Conservation (phyloP, 768 basidiomycete genomes). For the Tremella yokohamensis region DNA sequence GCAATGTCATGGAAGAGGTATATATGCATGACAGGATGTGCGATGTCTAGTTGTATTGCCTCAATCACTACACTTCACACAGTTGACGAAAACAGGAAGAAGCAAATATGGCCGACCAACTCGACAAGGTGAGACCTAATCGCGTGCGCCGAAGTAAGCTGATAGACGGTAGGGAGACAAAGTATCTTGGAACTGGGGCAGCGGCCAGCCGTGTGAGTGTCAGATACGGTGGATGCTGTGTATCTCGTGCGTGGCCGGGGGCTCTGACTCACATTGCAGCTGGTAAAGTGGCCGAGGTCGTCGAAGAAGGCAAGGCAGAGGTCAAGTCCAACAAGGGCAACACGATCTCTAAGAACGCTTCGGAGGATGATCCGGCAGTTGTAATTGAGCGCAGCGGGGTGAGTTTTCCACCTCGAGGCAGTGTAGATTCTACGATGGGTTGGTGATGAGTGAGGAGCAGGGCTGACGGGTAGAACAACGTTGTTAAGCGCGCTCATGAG, state of each 20-base stretch:
- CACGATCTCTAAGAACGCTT: slow-evolving; percentile 54
- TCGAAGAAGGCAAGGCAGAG: slow-evolving; percentile 54
- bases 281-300: slow-evolving; percentile 54
- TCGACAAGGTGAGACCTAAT: not conserved
- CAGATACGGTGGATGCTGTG: not conserved
- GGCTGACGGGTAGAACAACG: slow-evolving; percentile 53
- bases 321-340: slow-evolving; percentile 58
- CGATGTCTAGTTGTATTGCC: too few relatives aligned
- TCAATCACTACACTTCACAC: too few relatives aligned
- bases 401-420: slow-evolving; percentile 28
- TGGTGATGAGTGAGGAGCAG: not conserved
- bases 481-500: slow-evolving; percentile 59
- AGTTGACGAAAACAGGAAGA: too few relatives aligned
- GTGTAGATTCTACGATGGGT: not conserved
- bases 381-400: slow-evolving; percentile 56
- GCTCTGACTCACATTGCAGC: slow-evolving; percentile 28
- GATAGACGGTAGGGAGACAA: slow-evolving; percentile 40
- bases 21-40: too few relatives aligned
- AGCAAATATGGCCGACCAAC: slow-evolving; percentile 6
- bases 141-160: slow-evolving; percentile 20
- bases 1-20: too few relatives aligned
- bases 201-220: slow-evolving; percentile 40
- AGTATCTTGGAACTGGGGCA: slow-evolving; percentile 50
- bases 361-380: slow-evolving; percentile 57
- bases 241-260: slow-evolving; percentile 19